Evolutionary conservation across 345 rosid species (phyloP).

Genomic region (Geranium brycei): DNA sequence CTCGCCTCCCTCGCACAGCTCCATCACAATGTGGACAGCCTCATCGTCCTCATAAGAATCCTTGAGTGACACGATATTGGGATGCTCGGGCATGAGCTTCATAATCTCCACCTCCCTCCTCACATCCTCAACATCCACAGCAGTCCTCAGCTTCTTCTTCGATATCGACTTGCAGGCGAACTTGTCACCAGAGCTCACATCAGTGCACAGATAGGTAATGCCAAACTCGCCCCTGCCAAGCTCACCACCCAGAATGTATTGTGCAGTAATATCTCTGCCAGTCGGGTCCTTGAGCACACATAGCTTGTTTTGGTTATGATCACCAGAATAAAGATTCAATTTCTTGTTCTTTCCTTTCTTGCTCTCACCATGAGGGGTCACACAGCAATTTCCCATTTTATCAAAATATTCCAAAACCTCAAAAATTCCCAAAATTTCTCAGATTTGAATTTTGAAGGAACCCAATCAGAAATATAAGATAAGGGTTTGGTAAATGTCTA

Average conservation of each 20-base stretch:
- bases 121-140: slow-evolving; percentile 77
- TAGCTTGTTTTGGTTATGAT: slow-evolving; percentile 33
- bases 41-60: slow-evolving; percentile 79
- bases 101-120: slow-evolving; percentile 95
- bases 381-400: slow-evolving; percentile 77
- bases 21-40: slow-evolving; percentile 95
- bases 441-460: too few relatives aligned
- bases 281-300: slow-evolving; percentile 62
- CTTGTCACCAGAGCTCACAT: slow-evolving; percentile 35
- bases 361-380: slow-evolving; percentile 34
- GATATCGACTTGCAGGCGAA: slow-evolving; percentile 77
- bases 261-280: slow-evolving; percentile 39
- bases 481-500: too few relatives aligned
- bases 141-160: slow-evolving; percentile 85
- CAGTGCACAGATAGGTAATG: slow-evolving; percentile 63
- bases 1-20: slow-evolving; percentile 93
- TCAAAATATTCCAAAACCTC: neutral
- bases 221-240: slow-evolving; percentile 92
- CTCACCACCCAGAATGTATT: slow-evolving; percentile 64
- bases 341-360: slow-evolving; percentile 30
- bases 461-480: too few relatives aligned
- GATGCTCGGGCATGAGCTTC: slow-evolving; percentile 76
- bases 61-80: slow-evolving; percentile 62
- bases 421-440: too few relatives aligned
- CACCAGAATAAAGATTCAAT: slow-evolving; percentile 42